Base-by-base conservation (phyloP, 2,329 filamentous ascomycete species). In the Fonsecaea erecta region DNA sequence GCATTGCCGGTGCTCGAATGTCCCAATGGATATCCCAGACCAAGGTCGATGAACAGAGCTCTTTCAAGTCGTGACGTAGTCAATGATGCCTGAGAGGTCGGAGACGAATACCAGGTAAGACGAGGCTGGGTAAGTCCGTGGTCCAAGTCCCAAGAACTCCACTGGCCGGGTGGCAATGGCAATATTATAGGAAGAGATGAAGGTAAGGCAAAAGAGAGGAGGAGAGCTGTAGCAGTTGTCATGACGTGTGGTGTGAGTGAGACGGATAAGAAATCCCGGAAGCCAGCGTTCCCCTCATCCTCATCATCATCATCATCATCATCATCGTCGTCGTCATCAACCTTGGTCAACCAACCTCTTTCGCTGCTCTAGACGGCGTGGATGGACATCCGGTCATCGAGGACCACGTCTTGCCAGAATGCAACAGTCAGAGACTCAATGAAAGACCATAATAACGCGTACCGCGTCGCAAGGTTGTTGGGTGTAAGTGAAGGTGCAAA, bases 41-140 rank as follows among this genome's bases (percentile, higher is more conserved):
- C 28, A 35, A 21, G 4, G 55, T 21, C 18, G 37, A 48, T n/a
- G 5, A 46, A 43, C 26, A 21, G 1, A 24, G 43, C 43, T 48
- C 30, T 58, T 46, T 7, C 12, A 9, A 24, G 4, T n/a, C 40
- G 28, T 60, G 57, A 60, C 57, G 57, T 60, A 52, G 57, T 60
- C 57, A 60, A 60, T 60, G 57, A 60, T 60, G 57, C 57, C 28
- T 18, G 21, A 60, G 34, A 46, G 46, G 43, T 18, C 18, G 8
- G 30, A 52, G 24, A 46, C 21, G 43, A 9, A 26, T 21, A 16
- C 28, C n/a, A 35, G n/a, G 57, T 60, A 60, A 60, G 57, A 52
- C 43, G 24, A 48, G 43, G 43, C 43, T 48, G 43, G 18, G 43
- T 18, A 48, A 48, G 43, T 40, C 43, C 43, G 7, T 48, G 43